A percentile compares a stretch with the other conserved stretches of the same genome.
phyloP scores from a whole-genome alignment of 495 filamentous ascomycete genomes.

The Aspergillus hancockii region DNA sequence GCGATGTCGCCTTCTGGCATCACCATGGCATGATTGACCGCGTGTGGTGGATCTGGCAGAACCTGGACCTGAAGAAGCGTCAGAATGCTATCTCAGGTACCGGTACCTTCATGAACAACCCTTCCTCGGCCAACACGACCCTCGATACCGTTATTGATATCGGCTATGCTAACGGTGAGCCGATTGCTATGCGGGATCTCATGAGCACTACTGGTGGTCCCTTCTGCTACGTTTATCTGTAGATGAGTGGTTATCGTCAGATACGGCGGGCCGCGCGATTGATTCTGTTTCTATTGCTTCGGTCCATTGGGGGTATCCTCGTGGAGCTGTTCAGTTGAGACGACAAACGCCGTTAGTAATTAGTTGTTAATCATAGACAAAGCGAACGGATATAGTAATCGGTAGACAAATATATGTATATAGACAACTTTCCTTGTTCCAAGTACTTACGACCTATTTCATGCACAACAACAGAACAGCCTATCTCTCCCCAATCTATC shows the following conservation, averaged over 20 bases:
- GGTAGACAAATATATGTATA: too few species aligned
- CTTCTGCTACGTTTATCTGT: slow-evolving; percentile 59
- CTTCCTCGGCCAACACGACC: slow-evolving; percentile 48
- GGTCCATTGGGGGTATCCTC: too few species aligned
- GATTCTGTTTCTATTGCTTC: background rate
- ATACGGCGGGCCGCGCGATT: too few species aligned
- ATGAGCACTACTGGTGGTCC: slow-evolving; percentile 55
- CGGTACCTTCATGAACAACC: slow-evolving; percentile 56
- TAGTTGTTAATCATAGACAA: too few species aligned
- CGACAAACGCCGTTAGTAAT: too few species aligned
- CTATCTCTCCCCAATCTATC: too few species aligned
- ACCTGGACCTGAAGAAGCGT: slow-evolving; percentile 48
- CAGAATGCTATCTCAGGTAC: slow-evolving; percentile 52
- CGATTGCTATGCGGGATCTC: slow-evolving; percentile 43
- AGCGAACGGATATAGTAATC: too few species aligned
- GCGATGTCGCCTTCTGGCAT: slow-evolving; percentile 68
- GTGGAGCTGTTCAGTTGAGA: too few species aligned
- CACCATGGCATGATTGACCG: slow-evolving; percentile 73
- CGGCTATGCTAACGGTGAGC: slow-evolving; percentile 38
- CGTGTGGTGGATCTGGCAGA: slow-evolving; percentile 73
- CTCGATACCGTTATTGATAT: slow-evolving; percentile 46
- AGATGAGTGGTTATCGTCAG: slow-evolving; percentile 1
- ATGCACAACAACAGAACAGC: too few species aligned
- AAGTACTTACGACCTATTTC: too few species aligned
- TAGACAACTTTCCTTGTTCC: too few species aligned